Conservation (phyloP, 164 flowering plant genomes). For the Stephania yunnanensis region DNA sequence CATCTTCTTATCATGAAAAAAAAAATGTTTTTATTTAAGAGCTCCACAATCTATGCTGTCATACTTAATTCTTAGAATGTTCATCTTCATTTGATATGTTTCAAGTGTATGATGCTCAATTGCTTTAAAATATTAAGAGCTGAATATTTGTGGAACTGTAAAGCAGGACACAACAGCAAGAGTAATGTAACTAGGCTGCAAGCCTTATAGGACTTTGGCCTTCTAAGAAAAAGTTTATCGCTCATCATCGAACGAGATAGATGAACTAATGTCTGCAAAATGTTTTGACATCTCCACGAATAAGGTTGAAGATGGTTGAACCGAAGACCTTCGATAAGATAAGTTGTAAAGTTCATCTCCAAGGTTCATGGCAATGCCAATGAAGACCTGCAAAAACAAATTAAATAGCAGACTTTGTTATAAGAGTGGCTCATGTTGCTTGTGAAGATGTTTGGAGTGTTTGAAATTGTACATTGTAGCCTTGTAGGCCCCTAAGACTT, state of each 20-base stretch:
- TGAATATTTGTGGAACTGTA: conserved; percentile 42
- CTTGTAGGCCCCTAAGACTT: conserved; percentile 36
- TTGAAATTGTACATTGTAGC: conserved; percentile 26
- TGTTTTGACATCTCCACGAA: background rate
- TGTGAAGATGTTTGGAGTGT: background rate
- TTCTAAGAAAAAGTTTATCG: conserved; percentile 35
- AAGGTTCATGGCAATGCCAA: conserved; percentile 4
- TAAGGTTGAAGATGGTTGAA: background rate
- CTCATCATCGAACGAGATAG: conserved; percentile 28
- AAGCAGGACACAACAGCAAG: conserved; percentile 35
- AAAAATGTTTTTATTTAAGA: no score
- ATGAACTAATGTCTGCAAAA: background rate
- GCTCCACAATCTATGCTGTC: no score
- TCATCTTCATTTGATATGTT: no score
- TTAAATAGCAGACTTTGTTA: no score
- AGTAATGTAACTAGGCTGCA: conserved; percentile 37
- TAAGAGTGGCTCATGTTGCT: background rate
- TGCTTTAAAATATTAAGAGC: no score
- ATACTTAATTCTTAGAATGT: no score
- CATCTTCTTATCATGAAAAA: no score
- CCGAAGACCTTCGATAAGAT: background rate
- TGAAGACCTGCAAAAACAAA: background rate
- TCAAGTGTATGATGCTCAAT: no score
- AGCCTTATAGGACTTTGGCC: conserved; percentile 47
- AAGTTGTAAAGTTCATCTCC: conserved; percentile 4